These are phyloP conservation scores for Penicillium sumatraense DNA, from an alignment of 2,329 filamentous ascomycete species.

Conservation along the genomic window DNA sequence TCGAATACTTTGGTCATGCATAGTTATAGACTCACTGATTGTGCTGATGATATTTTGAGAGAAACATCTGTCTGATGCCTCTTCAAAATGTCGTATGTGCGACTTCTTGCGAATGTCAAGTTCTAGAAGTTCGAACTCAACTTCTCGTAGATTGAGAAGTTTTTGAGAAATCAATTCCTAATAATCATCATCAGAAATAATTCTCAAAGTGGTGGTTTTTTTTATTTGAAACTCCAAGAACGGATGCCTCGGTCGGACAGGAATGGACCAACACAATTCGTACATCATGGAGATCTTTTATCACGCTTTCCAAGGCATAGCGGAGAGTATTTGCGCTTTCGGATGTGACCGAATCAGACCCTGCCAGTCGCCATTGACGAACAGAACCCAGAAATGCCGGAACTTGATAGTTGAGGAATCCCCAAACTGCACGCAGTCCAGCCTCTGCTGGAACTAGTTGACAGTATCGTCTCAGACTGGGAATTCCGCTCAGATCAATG, in stretches of 20 bases:
- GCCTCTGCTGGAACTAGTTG: slow-evolving; percentile 17
- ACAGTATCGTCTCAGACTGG: slow-evolving; percentile 12
- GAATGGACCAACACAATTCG: not conserved
- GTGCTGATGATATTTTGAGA: too few relatives aligned
- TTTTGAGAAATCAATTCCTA: too few relatives aligned
- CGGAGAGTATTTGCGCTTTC: slow-evolving; percentile 4
- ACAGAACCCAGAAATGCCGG: slow-evolving; percentile 13
- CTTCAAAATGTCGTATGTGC: too few relatives aligned
- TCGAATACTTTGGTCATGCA: too few relatives aligned
- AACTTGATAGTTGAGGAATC: slow-evolving; percentile 10
- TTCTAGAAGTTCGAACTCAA: too few relatives aligned
- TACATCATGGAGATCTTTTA: slow-evolving; percentile 10
- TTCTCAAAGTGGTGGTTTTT: too few relatives aligned
- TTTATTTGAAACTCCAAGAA: not conserved
- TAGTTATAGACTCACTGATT: too few relatives aligned
- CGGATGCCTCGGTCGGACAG: too few relatives aligned
- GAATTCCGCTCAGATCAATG: slow-evolving; percentile 9
- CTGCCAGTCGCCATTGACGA: slow-evolving; percentile 17
- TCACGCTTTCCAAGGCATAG: not conserved
- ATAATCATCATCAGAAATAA: too few relatives aligned
- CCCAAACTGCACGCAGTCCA: slow-evolving; percentile 1
- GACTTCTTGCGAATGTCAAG: too few relatives aligned
- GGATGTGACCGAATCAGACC: slow-evolving; percentile 3
- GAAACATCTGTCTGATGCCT: too few relatives aligned
- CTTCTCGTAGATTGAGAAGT: too few relatives aligned